Evolutionary conservation across 2,329 filamentous ascomycete genomes (phyloP).

Genomic region (Saccharata proteae): DNA sequence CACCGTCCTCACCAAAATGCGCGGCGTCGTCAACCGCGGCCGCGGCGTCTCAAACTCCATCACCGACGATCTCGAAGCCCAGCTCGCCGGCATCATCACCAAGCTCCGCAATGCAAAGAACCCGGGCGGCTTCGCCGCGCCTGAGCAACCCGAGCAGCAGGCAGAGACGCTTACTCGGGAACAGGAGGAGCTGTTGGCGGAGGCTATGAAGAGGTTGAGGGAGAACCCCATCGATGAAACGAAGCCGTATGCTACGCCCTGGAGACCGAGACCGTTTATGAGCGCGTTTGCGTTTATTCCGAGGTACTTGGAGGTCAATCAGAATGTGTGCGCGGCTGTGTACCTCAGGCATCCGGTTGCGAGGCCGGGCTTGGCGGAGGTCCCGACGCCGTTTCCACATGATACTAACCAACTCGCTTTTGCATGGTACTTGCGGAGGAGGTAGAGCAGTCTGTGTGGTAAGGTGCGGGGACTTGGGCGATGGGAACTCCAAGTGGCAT

Average conservation of each 20-base stretch:
- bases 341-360: conserved; percentile 92
- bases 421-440: conserved; percentile 83
- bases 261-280: conserved; percentile 80
- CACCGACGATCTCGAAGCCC: conserved; percentile 27
- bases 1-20: conserved; percentile 49
- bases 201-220: conserved; percentile 42
- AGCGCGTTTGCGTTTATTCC: conserved; percentile 89
- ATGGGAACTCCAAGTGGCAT: too few species aligned
- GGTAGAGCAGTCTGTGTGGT: too few species aligned
- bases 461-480: too few species aligned
- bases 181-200: conserved; percentile 43
- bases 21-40: conserved; percentile 48
- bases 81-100: conserved; percentile 34
- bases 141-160: conserved; percentile 6
- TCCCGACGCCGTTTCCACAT: conserved; percentile 65
- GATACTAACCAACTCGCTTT: conserved; percentile 70
- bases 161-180: conserved; percentile 35
- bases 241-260: conserved; percentile 86
- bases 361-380: conserved; percentile 59
- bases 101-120: conserved; percentile 9
- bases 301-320: conserved; percentile 92
- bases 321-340: conserved; percentile 89
- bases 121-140: conserved; percentile 5
- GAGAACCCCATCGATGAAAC: conserved; percentile 64
- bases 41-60: conserved; percentile 22